Base-by-base conservation (phyloP, 1,139 yeast genomes). In the Ogataea hybrid region DNA sequence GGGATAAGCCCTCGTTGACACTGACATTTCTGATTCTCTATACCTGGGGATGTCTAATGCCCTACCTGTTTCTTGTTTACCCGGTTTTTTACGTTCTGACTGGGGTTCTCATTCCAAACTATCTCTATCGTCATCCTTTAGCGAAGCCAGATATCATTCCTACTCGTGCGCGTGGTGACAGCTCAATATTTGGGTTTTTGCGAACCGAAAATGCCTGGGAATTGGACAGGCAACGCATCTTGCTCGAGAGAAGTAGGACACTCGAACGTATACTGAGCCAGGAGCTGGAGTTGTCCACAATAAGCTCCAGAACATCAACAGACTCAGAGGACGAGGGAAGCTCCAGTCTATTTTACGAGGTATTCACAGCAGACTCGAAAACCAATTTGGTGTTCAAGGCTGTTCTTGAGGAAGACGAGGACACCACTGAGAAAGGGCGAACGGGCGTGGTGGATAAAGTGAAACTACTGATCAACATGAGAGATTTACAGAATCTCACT, bases 81-180 rank as follows among this genome's bases (percentile, higher is more conserved):
- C 96, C 97, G 0, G 57, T 85, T 28, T 48, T 82, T 1, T 73
- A 69, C 39, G 44, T 86, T 5, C 59, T 84, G 28, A 69, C 74
- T 47, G 82, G 81, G 0, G 66, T 84, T 2, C 70, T 88, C 66
- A 68, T 84, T 1, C 92, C 95, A 0, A 88, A 86, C 1, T 89
- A 81, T 56, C 67, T 78, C 16, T 69, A 74, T 41, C 70, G 88
- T 41, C 96, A 88, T 58, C 95, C 90, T 0, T 67, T 78, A 53
- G 64, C 69, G 22, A 64, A 67, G 10, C 70, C 73, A 0, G 68
- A 69, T 21, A 65, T 77, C 15, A 52, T 65, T 2, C 65, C 66
- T 15, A 72, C 74, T 15, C 69, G 70, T 48, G 67, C 62, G 21
- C 64, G 84, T 37, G 88, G 88, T 1, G 80, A 76, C 22, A 42